These are phyloP conservation scores for Speleostelium caveatum DNA, from an alignment of 78 protist species.

Conservation along the genomic window DNA sequence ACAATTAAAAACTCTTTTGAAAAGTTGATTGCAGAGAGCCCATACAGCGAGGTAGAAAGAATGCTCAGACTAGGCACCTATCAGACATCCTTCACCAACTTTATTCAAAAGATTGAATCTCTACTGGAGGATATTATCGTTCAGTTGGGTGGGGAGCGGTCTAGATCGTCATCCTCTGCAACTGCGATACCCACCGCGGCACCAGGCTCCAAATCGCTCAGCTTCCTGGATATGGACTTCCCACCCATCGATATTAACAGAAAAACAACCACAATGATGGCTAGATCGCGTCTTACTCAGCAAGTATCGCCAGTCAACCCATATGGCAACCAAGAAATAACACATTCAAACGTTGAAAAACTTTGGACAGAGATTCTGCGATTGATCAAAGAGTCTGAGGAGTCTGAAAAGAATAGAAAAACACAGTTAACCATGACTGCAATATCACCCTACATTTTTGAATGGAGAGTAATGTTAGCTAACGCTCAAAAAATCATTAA, in stretches of 20 bases:
- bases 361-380: slow-evolving; percentile 39
- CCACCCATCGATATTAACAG: background rate
- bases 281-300: slow-evolving; percentile 5
- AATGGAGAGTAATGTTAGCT: slow-evolving; percentile 57
- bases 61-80: slow-evolving; percentile 5
- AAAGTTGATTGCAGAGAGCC: background rate
- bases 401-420: background rate
- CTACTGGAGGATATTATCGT: slow-evolving; percentile 10
- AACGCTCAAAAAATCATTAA: slow-evolving; percentile 65
- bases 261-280: slow-evolving; percentile 14
- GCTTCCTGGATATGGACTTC: background rate
- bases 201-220: background rate
- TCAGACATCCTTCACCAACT: slow-evolving; percentile 30
- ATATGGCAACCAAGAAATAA: background rate
- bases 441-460: slow-evolving; percentile 13
- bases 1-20: slow-evolving; percentile 8
- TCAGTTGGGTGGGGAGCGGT: slow-evolving; percentile 33
- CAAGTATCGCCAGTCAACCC: background rate
- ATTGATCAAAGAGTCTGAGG: background rate
- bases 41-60: background rate
- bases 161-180: too few relatives aligned
- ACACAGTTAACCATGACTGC: background rate
- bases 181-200: background rate
- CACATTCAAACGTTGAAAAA: slow-evolving; percentile 11
- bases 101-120: slow-evolving; percentile 8